These are phyloP conservation scores for Neoconidiobolus thromboides DNA, from an alignment of 371 early-diverging fungal species.

Conservation along the genomic window DNA sequence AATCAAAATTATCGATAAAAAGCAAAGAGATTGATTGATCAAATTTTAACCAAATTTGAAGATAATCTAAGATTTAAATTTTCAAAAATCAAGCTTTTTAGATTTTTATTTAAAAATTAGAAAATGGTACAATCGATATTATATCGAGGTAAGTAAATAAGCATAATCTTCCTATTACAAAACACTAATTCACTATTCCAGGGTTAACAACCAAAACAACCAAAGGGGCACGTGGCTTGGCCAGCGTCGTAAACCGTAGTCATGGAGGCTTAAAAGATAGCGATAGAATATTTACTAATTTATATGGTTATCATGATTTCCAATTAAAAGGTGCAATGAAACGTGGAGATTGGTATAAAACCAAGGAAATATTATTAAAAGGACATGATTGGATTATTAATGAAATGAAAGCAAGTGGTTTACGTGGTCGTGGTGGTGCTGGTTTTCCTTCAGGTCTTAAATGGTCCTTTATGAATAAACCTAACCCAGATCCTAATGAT, in stretches of 20 bases:
- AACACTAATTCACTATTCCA: too few species aligned
- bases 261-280: slow-evolving; percentile 68
- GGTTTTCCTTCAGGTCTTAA: slow-evolving; percentile 95
- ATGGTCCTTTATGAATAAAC: slow-evolving; percentile 97
- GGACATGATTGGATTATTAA: slow-evolving; percentile 93
- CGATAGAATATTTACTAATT: slow-evolving; percentile 94
- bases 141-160: too few species aligned
- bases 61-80: too few species aligned
- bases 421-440: slow-evolving; percentile 95
- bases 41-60: too few species aligned
- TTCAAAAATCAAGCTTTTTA: too few species aligned
- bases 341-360: slow-evolving; percentile 97
- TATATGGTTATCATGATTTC: slow-evolving; percentile 84
- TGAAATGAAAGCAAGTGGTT: slow-evolving; percentile 89
- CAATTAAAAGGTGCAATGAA: slow-evolving; percentile 70
- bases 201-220: too few species aligned
- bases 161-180: too few species aligned
- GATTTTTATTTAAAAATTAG: too few species aligned
- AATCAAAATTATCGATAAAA: too few species aligned
- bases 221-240: neutral
- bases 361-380: slow-evolving; percentile 90
- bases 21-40: too few species aligned
- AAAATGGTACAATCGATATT: too few species aligned
- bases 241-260: slow-evolving; percentile 20
- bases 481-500: slow-evolving; percentile 23